Evolutionary conservation across 2,329 filamentous ascomycete genomes (phyloP), one percentile per base, ranked within the genome.

Genomic region (Alternaria infectoria): DNA sequence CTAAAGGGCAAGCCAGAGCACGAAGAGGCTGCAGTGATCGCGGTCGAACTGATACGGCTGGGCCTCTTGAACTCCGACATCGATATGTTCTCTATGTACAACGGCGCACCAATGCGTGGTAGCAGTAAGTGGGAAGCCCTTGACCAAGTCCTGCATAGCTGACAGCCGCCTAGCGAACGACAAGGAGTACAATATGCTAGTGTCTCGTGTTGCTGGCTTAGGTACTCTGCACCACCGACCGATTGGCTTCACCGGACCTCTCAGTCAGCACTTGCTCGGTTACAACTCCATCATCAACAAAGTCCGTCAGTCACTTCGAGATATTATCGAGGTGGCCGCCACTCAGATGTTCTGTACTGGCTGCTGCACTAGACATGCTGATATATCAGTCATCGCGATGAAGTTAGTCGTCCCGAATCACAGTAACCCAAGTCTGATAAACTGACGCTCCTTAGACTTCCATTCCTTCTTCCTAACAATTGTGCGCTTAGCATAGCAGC

Each of bases 221-320:
- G 87, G 93, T 55, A 93, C 91, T 74, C 85, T 98, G 65, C 88
- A 90, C 30, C 96, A 99, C 78, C 88, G 92, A 71, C 86, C 87
- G 4, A 94, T 95, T 70, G 96, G 96, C 28, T 99, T 97, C 80
- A 97, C 95, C 2, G 96, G 96, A 1, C 95, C 96, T 1, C 86
- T 99, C 2, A 97, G 93, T 84, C 91, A 96, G 79, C 93, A 95
- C 69, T 85, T 97, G 56, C 86, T 99, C 45, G 90, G 89, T 25
- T 99, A 94, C 83, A 91, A 93, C 64, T 94, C 93, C 2, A 85
- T 98, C 61, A 89, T 93, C 44, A 90, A 90, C 3, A 89, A 92
- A 44, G 90, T 97, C 23, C 91, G 94, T 43, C 88, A 91, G 67
- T 89, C 90, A 32, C 86, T 97, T 67, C 89, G 96, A 51, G 93